Evolutionary conservation across 1,139 yeast genomes (phyloP).

Genomic region (Magnusiomyces ingens): DNA sequence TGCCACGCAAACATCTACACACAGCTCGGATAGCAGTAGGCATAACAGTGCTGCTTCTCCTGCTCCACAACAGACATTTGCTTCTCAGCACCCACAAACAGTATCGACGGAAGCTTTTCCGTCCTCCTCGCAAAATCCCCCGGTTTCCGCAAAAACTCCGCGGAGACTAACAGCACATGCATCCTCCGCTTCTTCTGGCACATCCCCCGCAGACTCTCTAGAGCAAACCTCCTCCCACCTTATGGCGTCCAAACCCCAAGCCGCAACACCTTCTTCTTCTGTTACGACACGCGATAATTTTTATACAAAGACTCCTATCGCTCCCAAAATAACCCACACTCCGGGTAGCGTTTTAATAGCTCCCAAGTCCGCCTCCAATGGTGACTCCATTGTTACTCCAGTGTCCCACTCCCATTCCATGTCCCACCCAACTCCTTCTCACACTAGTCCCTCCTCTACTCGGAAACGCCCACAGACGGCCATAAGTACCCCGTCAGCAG

Average conservation of each 20-base stretch:
- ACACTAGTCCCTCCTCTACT: background rate
- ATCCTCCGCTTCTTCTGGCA: background rate
- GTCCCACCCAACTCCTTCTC: background rate
- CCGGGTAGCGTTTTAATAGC: background rate
- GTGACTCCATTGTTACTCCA: background rate
- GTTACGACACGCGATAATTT: background rate
- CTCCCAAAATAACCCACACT: background rate
- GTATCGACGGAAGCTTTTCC: no score
- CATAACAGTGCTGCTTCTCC: no score
- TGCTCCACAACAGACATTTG: no score
- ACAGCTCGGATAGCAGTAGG: no score
- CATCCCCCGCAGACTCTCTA: background rate
- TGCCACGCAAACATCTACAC: no score
- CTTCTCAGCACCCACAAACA: no score
- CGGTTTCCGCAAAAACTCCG: slow-evolving; percentile 1
- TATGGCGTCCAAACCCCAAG: background rate
- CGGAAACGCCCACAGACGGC: background rate
- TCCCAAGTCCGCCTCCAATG: background rate
- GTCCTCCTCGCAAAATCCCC: background rate
- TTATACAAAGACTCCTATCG: background rate
- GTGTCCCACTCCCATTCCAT: background rate
- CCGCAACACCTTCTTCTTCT: background rate
- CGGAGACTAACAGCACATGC: background rate
- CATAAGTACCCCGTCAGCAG: background rate
- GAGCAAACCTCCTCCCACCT: background rate